Conservation (phyloP, 345 rosid species). For the Populus nigra region DNA sequence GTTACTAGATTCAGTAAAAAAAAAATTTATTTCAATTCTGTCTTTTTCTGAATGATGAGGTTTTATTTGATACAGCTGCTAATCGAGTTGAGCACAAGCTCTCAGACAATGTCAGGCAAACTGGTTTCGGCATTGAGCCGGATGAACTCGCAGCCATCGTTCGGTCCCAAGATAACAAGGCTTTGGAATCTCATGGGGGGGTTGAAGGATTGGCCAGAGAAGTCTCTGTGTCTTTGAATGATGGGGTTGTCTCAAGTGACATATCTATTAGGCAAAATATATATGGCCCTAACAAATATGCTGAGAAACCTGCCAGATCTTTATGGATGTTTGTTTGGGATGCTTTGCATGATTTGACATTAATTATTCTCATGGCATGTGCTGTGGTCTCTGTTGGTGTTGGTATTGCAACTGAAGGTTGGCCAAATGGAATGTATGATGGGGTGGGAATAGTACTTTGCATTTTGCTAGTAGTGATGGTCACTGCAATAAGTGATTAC, state of each 20-base stretch:
- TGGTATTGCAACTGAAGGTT: constrained; percentile 87
- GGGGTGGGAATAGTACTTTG: constrained; percentile 80
- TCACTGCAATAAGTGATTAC: constrained; percentile 88
- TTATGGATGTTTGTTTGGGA: constrained; percentile 83
- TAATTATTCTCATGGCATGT: constrained; percentile 76
- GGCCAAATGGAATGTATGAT: constrained; percentile 85
- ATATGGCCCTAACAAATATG: constrained; percentile 49
- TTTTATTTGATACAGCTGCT: constrained; percentile 37
- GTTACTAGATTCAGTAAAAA: neutral
- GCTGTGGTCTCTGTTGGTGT: constrained; percentile 85
- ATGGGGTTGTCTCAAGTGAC: constrained; percentile 50
- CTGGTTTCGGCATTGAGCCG: constrained; percentile 44
- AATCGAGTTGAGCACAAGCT: constrained; percentile 31
- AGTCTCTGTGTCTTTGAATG: constrained; percentile 35
- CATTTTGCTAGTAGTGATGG: constrained; percentile 75
- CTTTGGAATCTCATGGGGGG: constrained; percentile 37
- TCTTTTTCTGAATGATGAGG: constrained; percentile 1
- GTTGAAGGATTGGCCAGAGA: constrained; percentile 37
- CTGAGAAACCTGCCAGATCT: constrained; percentile 57
- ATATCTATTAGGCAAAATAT: constrained; percentile 49
- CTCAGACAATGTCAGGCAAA: constrained; percentile 26
- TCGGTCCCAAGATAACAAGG: constrained; percentile 32
- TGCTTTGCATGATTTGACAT: constrained; percentile 80
- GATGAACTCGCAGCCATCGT: constrained; percentile 38
- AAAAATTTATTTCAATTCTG: neutral